phyloP scores from a whole-genome alignment of 2,329 filamentous ascomycete genomes.

The Pestalotiopsis sp. region DNA sequence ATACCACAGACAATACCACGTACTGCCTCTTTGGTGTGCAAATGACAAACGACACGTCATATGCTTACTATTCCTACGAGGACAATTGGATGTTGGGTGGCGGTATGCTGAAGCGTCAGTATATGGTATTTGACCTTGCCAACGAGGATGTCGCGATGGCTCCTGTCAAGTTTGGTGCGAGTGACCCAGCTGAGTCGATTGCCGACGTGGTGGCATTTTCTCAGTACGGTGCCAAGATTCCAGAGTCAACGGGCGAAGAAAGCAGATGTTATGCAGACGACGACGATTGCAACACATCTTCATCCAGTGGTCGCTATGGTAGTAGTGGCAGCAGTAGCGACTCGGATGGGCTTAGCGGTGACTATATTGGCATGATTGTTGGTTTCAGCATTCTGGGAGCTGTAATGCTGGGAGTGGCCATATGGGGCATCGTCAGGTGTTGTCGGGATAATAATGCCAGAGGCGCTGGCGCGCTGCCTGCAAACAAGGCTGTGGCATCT shows the following conservation, averaged over 20 bases:
- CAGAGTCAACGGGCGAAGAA: slow-evolving; percentile 20
- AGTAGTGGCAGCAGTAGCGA: background rate
- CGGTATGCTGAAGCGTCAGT: slow-evolving; percentile 29
- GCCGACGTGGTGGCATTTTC: slow-evolving; percentile 27
- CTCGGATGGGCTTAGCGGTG: background rate
- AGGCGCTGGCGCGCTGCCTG: background rate
- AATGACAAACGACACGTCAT: slow-evolving; percentile 16
- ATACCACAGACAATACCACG: background rate
- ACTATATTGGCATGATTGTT: slow-evolving; percentile 10
- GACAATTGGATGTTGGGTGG: slow-evolving; percentile 20
- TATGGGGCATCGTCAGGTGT: slow-evolving; percentile 13
- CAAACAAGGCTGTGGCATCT: background rate
- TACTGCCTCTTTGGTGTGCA: slow-evolving; percentile 33
- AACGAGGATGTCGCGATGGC: slow-evolving; percentile 33
- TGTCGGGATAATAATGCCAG: slow-evolving; percentile 6
- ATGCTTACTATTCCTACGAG: background rate
- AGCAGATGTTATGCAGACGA: background rate
- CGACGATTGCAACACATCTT: background rate
- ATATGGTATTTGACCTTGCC: slow-evolving; percentile 33
- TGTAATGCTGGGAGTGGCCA: slow-evolving; percentile 9
- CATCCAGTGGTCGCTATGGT: background rate
- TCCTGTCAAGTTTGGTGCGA: slow-evolving; percentile 21
- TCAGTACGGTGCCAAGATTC: slow-evolving; percentile 24
- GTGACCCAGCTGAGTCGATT: slow-evolving; percentile 6
- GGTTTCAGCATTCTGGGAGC: slow-evolving; percentile 7